Percentiles rank a stretch among this genome's conserved stretches.
phyloP scores from a whole-genome alignment of 805 yeast species.

The Yamadazyma sp. region DNA sequence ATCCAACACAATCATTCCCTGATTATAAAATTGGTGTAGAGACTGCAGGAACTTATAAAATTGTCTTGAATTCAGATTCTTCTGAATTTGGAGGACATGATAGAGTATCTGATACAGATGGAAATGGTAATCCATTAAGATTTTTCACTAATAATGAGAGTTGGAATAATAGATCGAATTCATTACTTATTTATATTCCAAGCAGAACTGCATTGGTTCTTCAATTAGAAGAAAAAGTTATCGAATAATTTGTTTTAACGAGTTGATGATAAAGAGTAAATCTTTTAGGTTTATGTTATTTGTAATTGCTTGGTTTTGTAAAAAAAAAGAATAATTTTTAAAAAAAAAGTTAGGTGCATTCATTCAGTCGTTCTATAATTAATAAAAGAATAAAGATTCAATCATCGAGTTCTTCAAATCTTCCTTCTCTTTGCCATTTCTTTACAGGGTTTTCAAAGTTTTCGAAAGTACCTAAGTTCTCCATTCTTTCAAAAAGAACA shows the following conservation, averaged over 20 bases:
- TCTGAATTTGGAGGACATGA: conserved; percentile 76
- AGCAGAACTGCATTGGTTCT: conserved; percentile 52
- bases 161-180: conserved; percentile 82
- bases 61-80: conserved; percentile 74
- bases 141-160: conserved; percentile 68
- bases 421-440: conserved; percentile 33
- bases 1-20: conserved; percentile 76
- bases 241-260: too few relatives aligned
- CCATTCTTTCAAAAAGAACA: conserved; percentile 39
- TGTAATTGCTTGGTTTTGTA: too few relatives aligned
- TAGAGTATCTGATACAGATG: conserved; percentile 50
- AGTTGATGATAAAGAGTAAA: too few relatives aligned
- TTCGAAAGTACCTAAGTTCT: conserved; percentile 31
- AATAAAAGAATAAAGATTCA: too few relatives aligned
- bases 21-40: conserved; percentile 94
- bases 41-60: conserved; percentile 66
- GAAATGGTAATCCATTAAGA: conserved; percentile 36
- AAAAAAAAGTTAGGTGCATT: too few relatives aligned
- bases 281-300: too few relatives aligned
- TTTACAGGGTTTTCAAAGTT: conserved; percentile 38
- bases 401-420: conserved; percentile 20
- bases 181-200: conserved; percentile 79
- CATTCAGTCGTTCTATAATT: too few relatives aligned
- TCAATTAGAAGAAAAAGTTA: conserved; percentile 28
- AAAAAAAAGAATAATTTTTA: too few relatives aligned